phyloP scores from a whole-genome alignment of 768 basidiomycete species.

The Gyrodon lividus region DNA sequence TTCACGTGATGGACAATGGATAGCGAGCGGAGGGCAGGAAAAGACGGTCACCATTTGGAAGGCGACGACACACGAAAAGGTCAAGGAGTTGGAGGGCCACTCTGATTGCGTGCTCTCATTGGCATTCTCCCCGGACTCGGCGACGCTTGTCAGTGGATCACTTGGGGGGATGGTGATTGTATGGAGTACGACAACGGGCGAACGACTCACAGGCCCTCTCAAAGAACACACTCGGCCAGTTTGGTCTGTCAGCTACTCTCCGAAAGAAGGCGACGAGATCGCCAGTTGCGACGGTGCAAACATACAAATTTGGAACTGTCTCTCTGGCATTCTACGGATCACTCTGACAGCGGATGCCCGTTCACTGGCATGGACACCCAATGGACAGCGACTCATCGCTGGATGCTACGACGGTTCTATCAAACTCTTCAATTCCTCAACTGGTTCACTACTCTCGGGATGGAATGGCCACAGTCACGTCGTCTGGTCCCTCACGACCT shows the following conservation, averaged over 20 bases:
- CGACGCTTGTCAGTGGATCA: no score
- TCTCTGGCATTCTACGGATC: not conserved
- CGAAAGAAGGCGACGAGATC: not conserved
- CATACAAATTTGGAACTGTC: not conserved
- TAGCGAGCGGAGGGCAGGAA: no score
- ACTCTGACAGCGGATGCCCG: not conserved
- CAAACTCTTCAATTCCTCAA: not conserved
- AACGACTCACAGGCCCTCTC: not conserved
- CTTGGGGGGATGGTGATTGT: not conserved
- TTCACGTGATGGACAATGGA: no score
- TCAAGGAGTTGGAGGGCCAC: not conserved
- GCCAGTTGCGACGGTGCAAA: not conserved
- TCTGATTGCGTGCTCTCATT: not conserved
- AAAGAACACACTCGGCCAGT: not conserved
- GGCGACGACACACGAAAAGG: not conserved
- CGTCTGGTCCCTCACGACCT: conserved; percentile 6
- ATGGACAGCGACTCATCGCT: not conserved
- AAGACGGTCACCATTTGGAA: no score
- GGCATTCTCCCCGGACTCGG: no score
- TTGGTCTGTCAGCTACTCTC: not conserved
- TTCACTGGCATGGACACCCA: not conserved
- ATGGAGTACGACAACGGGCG: not conserved
- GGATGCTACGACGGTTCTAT: not conserved
- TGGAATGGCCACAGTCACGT: conserved; percentile 1
- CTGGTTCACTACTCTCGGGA: not conserved